Evolutionary conservation across 768 basidiomycete genomes (phyloP), one percentile per base, ranked within the genome.

Genomic region (Lanmaoa pseudosensibilis): DNA sequence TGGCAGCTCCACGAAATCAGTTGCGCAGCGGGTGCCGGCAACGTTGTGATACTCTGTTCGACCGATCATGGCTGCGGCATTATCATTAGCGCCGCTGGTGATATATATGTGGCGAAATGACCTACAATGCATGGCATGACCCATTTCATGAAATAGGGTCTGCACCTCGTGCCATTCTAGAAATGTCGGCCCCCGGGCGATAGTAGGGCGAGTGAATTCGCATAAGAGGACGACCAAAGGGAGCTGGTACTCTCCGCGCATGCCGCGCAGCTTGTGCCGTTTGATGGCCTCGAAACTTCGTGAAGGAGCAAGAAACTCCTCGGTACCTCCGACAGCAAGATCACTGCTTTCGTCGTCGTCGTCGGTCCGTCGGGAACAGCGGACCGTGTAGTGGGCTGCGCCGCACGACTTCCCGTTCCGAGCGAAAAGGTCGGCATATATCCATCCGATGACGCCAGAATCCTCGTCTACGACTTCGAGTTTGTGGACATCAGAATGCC

Each of bases 101-200:
- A 50, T 45, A 41, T 27, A 49, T 39, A 34, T 32, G 27, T 19
- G 38, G 52, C 19, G 16, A 61, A 40, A 13, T n/a, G 16, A 79
- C 94, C 80, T 66, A 98, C 97, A 99, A 70, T 99, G 97, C 84
- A 99, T 94, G 12, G 97, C 97, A 74, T 99, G 97, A 1, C 97
- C 97, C 94, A 98, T 97, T 75, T 99, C 97, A 65, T 99, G 97
- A 75, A 94, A 97, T 23, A 98, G 76, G 2, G 96, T 98, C 69
- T 90, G 78, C 10, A 98, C 92, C 63, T 98, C 94, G 63, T 90
- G 88, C 94, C 95, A 98, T 54, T 87, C 85, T 21, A 99, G 74
- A 48, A 87, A 73, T 0, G 92, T 86, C 6, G 91, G 82, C 1
- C 87, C 88, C 13, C 78, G 74, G n/a, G 80, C 73, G 18, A 80